A percentile compares a stretch with the other conserved stretches of the same genome.
phyloP scores from a whole-genome alignment of 148 eudicot genomes.

The Selenicereus undatus region DNA sequence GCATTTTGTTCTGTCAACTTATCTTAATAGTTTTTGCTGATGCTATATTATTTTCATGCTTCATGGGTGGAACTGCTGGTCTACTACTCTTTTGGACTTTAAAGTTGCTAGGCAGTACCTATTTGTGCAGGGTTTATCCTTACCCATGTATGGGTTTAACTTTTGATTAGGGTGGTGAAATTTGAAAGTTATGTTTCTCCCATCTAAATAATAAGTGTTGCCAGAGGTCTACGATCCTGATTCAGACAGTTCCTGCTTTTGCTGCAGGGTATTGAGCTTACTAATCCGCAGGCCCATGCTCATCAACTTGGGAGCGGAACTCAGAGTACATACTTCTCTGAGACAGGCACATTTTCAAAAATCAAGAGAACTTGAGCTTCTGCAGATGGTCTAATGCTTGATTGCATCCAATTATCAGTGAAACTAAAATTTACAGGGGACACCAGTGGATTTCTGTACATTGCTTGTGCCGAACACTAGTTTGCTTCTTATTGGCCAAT shows the following conservation, averaged over 20 bases:
- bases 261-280: conserved; percentile 83
- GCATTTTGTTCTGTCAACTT: no score
- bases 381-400: background rate
- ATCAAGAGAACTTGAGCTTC: conserved; percentile 63
- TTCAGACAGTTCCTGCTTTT: conserved; percentile 10
- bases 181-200: background rate
- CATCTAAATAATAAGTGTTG: background rate
- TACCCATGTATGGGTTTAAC: background rate
- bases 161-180: background rate
- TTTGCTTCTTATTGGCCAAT: background rate
- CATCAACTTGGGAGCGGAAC: conserved; percentile 93
- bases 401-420: background rate
- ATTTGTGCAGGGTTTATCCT: background rate
- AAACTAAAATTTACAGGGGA: background rate
- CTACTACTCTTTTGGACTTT: no score
- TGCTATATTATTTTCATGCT: no score
- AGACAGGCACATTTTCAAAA: conserved; percentile 92
- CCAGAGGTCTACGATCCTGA: background rate
- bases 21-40: no score
- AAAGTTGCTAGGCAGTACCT: no score
- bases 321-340: conserved; percentile 96
- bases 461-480: background rate
- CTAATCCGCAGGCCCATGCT: conserved; percentile 93
- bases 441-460: background rate
- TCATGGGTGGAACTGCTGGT: no score